Evolutionary conservation across 2,329 filamentous ascomycete species (phyloP), one percentile per base, ranked within the genome.

Genomic region (Talaromyces sp.): DNA sequence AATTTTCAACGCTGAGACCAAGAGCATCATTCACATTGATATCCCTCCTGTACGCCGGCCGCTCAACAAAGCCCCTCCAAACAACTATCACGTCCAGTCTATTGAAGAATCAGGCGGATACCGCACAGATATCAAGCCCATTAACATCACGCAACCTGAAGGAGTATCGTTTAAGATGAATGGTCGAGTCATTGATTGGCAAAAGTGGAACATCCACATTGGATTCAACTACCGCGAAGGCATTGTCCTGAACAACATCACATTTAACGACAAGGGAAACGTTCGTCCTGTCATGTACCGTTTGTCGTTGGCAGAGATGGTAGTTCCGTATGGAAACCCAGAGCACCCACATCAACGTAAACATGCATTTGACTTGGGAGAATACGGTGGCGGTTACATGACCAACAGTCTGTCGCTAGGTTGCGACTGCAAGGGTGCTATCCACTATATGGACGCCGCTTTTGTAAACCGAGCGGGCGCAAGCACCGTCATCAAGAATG

Each of bases 201-300:
- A 96, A 75, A 96, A 96, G 72, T 97, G 92, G 90, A 94, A 86
- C 69, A 86, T 96, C 66, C 93, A 96, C 74, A 86, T 97, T 63
- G 93, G 93, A 28, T 97, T 96, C 84, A 96, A 96, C 81, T 95
- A 96, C 79, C 86, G 91, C 30, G 93, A 97, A 77, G 93, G 93
- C 27, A 89, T 96, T 67, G 90, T 96, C 2, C 81, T 97, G 6
- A 95, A 90, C 76, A 92, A 96, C 78, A 92, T 96, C 72, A 90
- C 88, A 3, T 96, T 89, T 78, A 93, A 92, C 68, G 93, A 97
- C 77, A 90, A 91, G 75, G 88, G 91, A 53, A 88, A 80, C 51
- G 81, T 88, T 36, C 84, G 93, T 34, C 89, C 91, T 1, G 82
- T 96, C 40, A 96, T 97, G 78, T 96, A 95, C 83, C 86, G 93